Base-by-base conservation (phyloP, 345 rosid species). In the Jatropha curcas region DNA sequence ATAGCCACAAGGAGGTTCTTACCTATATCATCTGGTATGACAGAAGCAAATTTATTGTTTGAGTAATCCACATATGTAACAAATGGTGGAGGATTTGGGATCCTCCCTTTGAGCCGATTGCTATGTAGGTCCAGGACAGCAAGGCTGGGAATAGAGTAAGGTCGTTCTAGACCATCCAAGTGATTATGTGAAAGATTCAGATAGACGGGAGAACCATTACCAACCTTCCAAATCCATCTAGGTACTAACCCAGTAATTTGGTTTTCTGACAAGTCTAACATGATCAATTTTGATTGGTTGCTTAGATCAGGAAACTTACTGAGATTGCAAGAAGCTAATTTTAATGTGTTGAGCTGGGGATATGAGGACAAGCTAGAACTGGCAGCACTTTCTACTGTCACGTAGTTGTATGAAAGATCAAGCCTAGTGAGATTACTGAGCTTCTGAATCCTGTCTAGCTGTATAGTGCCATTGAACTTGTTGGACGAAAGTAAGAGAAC, bases 251-350 rank as follows among this genome's bases (percentile, higher is more conserved):
- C 85, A 19, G 1, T 22, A 35, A 89, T 88, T 0, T 33, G 27
- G 73, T 89, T 89, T 11, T 17, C 7, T 3, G 92, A 86, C 66
- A 89, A 88, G 69, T 89, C 90, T 13, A 89, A 65, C 28, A 0
- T 0, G 5, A 0, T 0, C 5, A 89, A 24, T 4, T 0, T 64
- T 24, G 50, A 19, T 41, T 81, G 89, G 60, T 45, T 70, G 17
- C 65, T 68, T 6, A 89, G 72, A 0, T 77, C 62, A 0, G 94
- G 91, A 19, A 86, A 70, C 16, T 1, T 5, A 0, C 2, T 68
- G 25, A 89, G 55, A 1, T 79, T 80, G 80, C 94, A 84, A 1
- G 88, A 82, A 51, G 86, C 87, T 79, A 89, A 57, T 58, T 14
- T 83, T 9, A 89, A 12, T 37, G 76, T 75, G 28, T 4, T 19